Conservation (phyloP, 192 early-diverging fungal species). For the Coemansia sp. region DNA sequence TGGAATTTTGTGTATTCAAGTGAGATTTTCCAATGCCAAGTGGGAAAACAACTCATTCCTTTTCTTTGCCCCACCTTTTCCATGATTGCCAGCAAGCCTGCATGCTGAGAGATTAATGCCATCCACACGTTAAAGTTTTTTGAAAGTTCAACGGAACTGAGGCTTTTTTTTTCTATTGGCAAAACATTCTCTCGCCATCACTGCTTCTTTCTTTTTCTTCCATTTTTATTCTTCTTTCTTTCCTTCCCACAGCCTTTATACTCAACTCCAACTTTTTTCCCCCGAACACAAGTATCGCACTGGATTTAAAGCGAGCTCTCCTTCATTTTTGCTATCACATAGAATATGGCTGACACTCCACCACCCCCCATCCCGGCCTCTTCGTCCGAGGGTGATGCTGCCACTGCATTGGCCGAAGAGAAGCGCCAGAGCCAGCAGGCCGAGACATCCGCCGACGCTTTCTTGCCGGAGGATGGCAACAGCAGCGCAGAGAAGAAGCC, state of each 20-base stretch:
- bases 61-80: conserved; percentile 11
- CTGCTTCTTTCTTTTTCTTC: conserved; percentile 12
- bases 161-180: conserved; percentile 1
- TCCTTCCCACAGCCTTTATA: background rate
- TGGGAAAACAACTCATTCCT: background rate
- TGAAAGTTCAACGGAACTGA: background rate
- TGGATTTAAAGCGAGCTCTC: background rate
- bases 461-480: conserved; percentile 1
- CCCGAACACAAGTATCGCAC: background rate
- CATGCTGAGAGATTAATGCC: conserved; percentile 2
- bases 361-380: background rate
- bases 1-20: no score
- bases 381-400: background rate
- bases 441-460: background rate
- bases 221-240: conserved; percentile 2
- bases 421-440: background rate
- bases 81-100: background rate
- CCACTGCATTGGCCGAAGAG: background rate
- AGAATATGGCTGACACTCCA: background rate
- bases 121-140: background rate
- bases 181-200: conserved; percentile 1
- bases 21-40: background rate
- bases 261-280: background rate
- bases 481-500: conserved; percentile 13
- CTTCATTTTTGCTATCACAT: background rate